Evolutionary conservation across 163 green algal genomes (phyloP), one percentile per base, ranked within the genome.

Genomic region (Coccomyxa subellipsoidea): DNA sequence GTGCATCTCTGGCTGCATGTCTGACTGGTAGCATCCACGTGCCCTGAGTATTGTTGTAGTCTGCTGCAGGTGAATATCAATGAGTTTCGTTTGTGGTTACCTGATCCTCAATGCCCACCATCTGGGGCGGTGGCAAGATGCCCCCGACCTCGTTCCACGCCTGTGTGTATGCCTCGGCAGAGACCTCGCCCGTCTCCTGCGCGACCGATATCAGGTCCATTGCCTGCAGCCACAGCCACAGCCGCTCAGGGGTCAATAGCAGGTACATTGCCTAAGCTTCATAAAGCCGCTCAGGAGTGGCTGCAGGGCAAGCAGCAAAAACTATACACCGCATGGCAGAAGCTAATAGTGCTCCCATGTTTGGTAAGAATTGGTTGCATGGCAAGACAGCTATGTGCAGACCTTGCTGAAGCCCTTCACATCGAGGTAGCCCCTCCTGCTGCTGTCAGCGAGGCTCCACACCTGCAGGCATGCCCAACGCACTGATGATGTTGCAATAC

Each of bases 191-290:
- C 0, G 73, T 85, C 36, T 78, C 32, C 83, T 92, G 89, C 7
- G 92, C 94, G 71, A 98, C 85, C 0, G 88, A 89, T 76, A 98
- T 95, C 53, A 98, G 86, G 79, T 97, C 90, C 94, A 99, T 95
- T 0, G 96, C 96, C 75, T 89, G 83, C 47, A 29, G 9, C 9
- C 29, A 15, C 47, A 59, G 21, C 47, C 47, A 59, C 15, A 59
- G 23, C 4, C 47, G 15, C 23, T 59, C 5, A 1, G 47, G 21
- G 47, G n/a, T n/a, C 0, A 88, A 89, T 76, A 98, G 95, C 53
- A 98, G 86, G 79, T 97, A 90, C 94, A 99, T 95, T 0, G 96
- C 96, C 75, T 89, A 59, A 59, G 47, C 5, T 59, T 7, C 23
- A 59, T n/a, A n/a, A n/a, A n/a, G n/a, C n/a, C n/a, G n/a, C n/a